Percentiles rank a stretch among this genome's conserved stretches.
Evolutionary conservation across 257 asterid species (phyloP).

Genomic region (Nicotiana benthamiana): DNA sequence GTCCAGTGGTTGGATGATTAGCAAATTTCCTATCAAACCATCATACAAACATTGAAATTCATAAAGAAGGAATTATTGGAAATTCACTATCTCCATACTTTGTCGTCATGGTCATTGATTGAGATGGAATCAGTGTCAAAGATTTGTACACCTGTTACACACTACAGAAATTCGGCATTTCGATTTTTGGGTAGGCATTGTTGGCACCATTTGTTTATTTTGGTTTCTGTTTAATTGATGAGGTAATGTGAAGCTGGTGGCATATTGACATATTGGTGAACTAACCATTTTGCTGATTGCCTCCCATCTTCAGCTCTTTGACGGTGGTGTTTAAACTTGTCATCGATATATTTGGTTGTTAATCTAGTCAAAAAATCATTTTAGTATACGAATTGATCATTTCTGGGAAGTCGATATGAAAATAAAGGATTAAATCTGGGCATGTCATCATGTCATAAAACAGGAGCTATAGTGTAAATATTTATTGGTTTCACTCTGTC

Average conservation of each 20-base stretch:
- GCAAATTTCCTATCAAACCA: neutral
- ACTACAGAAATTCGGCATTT: no score
- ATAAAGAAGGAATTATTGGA: neutral
- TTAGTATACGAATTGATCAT: neutral
- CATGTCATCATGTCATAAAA: no score
- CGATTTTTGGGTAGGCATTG: neutral
- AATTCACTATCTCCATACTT: neutral
- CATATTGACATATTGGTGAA: neutral
- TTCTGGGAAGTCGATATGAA: no score
- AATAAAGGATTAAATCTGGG: no score
- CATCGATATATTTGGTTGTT: neutral
- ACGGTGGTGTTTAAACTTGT: neutral
- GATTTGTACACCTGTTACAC: neutral
- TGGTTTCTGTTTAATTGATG: neutral
- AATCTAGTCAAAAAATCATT: neutral
- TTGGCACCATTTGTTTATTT: neutral
- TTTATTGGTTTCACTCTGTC: no score
- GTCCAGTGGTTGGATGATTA: conserved; percentile 34
- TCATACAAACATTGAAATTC: neutral
- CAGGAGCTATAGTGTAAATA: no score
- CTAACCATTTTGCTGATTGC: neutral
- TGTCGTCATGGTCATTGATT: neutral
- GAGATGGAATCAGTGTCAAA: neutral
- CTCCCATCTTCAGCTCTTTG: neutral
- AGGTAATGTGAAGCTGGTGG: conserved; percentile 3